Conservation (phyloP, 345 rosid genomes). For the Diplotaxis tenuifolia region DNA sequence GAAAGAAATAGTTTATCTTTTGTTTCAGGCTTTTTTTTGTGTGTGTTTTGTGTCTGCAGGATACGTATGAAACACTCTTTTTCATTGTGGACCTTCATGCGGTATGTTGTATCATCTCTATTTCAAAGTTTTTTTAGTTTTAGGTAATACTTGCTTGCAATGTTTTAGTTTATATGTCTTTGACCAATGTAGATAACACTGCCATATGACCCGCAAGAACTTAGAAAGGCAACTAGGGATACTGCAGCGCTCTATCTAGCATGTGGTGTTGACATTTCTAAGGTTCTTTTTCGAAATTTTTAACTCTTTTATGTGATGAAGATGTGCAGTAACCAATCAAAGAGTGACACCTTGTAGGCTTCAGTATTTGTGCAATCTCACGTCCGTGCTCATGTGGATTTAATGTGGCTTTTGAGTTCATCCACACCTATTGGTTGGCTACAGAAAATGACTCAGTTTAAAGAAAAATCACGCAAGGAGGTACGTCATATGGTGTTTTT, state of each 20-base stretch:
- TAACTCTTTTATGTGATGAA: not conserved
- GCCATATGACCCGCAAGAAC: conserved; percentile 65
- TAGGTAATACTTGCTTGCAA: no score
- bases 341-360: conserved; percentile 51
- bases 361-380: conserved; percentile 92
- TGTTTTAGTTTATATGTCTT: no score
- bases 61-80: conserved; percentile 77
- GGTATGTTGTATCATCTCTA: conserved; percentile 47
- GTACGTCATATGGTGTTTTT: no score
- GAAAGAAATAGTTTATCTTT: not conserved
- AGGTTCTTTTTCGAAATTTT: conserved; percentile 42
- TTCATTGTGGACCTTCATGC: conserved; percentile 88
- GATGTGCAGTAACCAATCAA: not conserved
- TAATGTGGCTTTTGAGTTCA: conserved; percentile 81
- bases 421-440: conserved; percentile 92
- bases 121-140: not conserved
- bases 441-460: conserved; percentile 84
- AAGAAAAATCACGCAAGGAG: conserved; percentile 89
- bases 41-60: conserved; percentile 48
- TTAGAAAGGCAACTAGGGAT: conserved; percentile 71
- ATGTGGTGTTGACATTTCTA: conserved; percentile 78
- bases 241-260: conserved; percentile 92
- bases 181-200: conserved; percentile 55
- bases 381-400: conserved; percentile 72
- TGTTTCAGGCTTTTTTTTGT: not conserved